Conservation (phyloP, 139 green algal genomes). For the Chlamydomonas incerta region DNA sequence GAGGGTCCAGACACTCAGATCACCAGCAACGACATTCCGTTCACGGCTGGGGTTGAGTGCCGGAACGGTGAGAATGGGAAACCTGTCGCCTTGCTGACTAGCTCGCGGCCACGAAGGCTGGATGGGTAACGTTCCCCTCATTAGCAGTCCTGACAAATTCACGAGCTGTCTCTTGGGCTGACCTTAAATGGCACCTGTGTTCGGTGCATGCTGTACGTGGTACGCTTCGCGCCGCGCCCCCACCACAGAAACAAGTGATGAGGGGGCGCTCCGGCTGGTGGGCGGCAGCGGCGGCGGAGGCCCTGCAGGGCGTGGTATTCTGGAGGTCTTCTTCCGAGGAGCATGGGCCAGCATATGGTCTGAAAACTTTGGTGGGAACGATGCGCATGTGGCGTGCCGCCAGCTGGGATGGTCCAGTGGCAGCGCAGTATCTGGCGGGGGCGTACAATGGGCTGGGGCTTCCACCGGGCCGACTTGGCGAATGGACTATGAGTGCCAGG, state of each 20-base stretch:
- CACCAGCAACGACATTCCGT: too few species aligned
- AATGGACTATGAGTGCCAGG: background rate
- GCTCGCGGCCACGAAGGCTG: too few species aligned
- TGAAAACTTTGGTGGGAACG: background rate
- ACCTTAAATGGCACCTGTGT: too few species aligned
- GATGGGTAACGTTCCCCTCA: too few species aligned
- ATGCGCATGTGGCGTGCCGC: background rate
- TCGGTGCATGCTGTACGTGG: too few species aligned
- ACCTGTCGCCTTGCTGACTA: too few species aligned
- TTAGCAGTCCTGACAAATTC: too few species aligned
- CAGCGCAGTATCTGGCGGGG: background rate
- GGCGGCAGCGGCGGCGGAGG: background rate
- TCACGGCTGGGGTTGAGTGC: slow-evolving; percentile 13
- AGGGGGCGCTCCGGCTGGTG: slow-evolving; percentile 8
- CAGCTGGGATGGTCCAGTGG: slow-evolving; percentile 11
- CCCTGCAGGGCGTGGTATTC: background rate
- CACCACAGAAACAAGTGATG: background rate
- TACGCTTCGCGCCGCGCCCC: background rate
- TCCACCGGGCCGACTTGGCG: background rate
- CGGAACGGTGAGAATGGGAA: background rate
- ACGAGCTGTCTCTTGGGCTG: too few species aligned
- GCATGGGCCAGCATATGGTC: background rate
- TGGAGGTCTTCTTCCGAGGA: background rate
- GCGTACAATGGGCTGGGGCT: background rate
- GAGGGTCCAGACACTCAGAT: background rate